These are phyloP conservation scores for Bathelium albidoporum DNA, from an alignment of 495 filamentous ascomycete species.

Conservation along the genomic window DNA sequence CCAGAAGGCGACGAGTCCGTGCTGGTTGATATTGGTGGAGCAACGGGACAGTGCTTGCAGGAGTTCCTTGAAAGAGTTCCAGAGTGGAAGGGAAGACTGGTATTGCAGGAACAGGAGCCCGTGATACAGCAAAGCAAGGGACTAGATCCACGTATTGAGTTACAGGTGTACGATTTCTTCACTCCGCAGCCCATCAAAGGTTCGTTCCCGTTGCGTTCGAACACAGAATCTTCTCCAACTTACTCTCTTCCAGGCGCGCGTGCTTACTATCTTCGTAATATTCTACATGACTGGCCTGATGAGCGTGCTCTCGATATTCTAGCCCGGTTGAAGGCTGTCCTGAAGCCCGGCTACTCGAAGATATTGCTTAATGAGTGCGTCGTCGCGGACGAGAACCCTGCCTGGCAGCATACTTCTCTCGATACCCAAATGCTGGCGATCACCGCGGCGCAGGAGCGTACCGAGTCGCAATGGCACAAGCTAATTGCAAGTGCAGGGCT, in stretches of 20 bases:
- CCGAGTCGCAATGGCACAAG: conserved; percentile 30
- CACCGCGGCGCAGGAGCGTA: conserved; percentile 31
- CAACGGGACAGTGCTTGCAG: conserved; percentile 4
- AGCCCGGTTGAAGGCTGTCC: conserved; percentile 21
- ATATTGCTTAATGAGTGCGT: conserved; percentile 47
- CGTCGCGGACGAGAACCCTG: conserved; percentile 35
- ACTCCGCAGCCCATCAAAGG: conserved; percentile 39
- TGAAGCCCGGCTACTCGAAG: conserved; percentile 40
- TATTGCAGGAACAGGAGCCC: conserved; percentile 22
- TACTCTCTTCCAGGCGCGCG: conserved; percentile 15
- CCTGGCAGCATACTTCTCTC: conserved; percentile 33
- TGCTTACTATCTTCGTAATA: conserved; percentile 28
- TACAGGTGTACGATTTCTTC: conserved; percentile 41
- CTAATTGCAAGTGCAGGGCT: conserved; percentile 20
- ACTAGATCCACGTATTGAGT: conserved; percentile 14
- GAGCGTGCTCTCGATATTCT: conserved; percentile 9
- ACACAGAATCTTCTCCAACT: neutral
- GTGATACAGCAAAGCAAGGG: conserved; percentile 25
- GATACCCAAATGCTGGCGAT: conserved; percentile 41
- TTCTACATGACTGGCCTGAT: conserved; percentile 20
- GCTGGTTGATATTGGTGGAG: conserved; percentile 15
- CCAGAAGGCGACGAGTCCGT: neutral
- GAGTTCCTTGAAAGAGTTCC: conserved; percentile 5
- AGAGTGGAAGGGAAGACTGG: conserved; percentile 7
- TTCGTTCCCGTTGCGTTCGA: neutral